Evolutionary conservation across 192 early-diverging fungal genomes (phyloP).

Genomic region (Diversispora eburnea): DNA sequence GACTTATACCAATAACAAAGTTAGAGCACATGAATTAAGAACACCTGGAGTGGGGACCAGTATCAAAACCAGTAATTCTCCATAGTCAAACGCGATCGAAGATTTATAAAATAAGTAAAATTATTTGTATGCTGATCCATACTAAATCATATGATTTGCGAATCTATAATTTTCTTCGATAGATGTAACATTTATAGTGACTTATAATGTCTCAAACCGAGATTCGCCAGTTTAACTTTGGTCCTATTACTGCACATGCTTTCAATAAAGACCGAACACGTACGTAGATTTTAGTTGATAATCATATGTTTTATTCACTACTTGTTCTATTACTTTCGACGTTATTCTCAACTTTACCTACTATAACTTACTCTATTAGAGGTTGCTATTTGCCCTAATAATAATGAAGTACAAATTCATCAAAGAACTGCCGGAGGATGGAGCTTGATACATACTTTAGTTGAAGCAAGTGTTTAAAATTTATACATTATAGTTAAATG

Average conservation of each 20-base stretch:
- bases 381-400: slow-evolving; percentile 87
- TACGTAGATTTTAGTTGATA: slow-evolving; percentile 36
- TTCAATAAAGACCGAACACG: slow-evolving; percentile 89
- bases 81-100: no score
- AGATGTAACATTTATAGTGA: background rate
- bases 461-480: slow-evolving; percentile 50
- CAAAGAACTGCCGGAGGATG: slow-evolving; percentile 56
- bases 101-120: no score
- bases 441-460: slow-evolving; percentile 64
- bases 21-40: no score
- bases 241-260: slow-evolving; percentile 87
- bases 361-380: slow-evolving; percentile 49
- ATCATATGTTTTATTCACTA: slow-evolving; percentile 2
- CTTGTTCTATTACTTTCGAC: background rate
- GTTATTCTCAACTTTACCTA: background rate
- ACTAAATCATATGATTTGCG: no score
- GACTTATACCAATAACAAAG: no score
- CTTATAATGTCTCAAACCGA: slow-evolving; percentile 48
- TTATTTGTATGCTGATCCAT: no score
- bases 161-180: no score
- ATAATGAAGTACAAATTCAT: slow-evolving; percentile 89
- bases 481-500: background rate
- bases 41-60: no score
- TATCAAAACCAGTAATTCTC: no score
- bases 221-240: slow-evolving; percentile 58